Evolutionary conservation across 371 early-diverging fungal genomes (phyloP).

Genomic region (Lichtheimia hyalospora): DNA sequence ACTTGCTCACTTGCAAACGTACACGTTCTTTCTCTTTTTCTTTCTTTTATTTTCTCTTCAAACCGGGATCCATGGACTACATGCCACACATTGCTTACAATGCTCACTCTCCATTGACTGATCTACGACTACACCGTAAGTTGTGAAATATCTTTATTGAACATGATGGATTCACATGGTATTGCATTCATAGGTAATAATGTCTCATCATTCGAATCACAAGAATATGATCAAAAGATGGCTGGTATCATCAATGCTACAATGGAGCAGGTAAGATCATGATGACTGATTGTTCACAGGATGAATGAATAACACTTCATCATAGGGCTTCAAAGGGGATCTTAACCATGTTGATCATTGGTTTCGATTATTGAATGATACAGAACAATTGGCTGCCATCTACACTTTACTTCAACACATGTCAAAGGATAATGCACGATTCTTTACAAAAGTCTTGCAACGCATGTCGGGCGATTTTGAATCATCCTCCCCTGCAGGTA

Average conservation of each 20-base stretch:
- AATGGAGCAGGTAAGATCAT: constrained; percentile 8
- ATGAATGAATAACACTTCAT: neutral
- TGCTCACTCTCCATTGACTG: too few relatives aligned
- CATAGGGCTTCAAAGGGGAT: constrained; percentile 82
- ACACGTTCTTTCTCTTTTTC: too few relatives aligned
- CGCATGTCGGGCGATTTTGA: constrained; percentile 80
- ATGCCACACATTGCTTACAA: too few relatives aligned
- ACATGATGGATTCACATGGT: too few relatives aligned
- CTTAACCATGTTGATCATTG: constrained; percentile 92
- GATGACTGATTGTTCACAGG: too few relatives aligned
- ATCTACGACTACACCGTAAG: too few relatives aligned
- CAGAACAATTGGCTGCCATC: constrained; percentile 89
- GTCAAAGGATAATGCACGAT: constrained; percentile 85
- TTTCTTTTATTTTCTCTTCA: too few relatives aligned
- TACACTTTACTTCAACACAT: constrained; percentile 87
- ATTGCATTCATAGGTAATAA: too few relatives aligned
- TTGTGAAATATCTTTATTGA: too few relatives aligned
- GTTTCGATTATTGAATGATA: constrained; percentile 86
- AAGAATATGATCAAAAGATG: constrained; percentile 7
- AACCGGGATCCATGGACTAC: too few relatives aligned
- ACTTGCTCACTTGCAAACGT: too few relatives aligned
- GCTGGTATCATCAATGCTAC: constrained; percentile 2
- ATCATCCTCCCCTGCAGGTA: constrained; percentile 23
- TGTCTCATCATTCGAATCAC: neutral
- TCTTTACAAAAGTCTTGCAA: constrained; percentile 87